Percentiles rank a stretch among this genome's conserved stretches.
Conservation (phyloP, 2,329 filamentous ascomycete species). For the Myotisia sp. region DNA sequence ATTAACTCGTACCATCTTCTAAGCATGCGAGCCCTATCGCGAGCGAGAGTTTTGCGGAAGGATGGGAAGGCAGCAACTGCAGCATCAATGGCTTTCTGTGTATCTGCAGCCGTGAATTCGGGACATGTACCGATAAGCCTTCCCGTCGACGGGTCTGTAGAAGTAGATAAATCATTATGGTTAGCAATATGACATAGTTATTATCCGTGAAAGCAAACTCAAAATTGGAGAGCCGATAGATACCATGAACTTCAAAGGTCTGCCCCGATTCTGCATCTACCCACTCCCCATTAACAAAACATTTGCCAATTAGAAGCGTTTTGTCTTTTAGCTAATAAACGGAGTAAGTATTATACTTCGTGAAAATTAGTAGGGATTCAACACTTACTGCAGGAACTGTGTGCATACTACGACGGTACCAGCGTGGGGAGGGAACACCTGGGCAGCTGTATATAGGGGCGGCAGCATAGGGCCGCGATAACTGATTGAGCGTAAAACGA, state of each 20-base stretch:
- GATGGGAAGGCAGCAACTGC: conserved; percentile 55
- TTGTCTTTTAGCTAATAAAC: conserved; percentile 56
- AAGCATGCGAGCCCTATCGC: conserved; percentile 47
- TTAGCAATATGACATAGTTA: background rate
- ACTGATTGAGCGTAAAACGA: conserved; percentile 22
- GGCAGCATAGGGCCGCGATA: conserved; percentile 22
- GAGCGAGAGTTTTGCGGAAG: conserved; percentile 47
- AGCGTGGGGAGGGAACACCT: no score
- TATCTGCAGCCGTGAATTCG: conserved; percentile 64
- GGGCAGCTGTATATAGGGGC: conserved; percentile 25
- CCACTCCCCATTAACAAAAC: conserved; percentile 90
- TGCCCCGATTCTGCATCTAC: conserved; percentile 69
- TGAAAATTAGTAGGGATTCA: conserved; percentile 3
- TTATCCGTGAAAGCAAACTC: background rate
- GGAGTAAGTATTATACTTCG: background rate
- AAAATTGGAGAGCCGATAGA: conserved; percentile 6
- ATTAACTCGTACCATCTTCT: conserved; percentile 55
- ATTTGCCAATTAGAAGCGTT: conserved; percentile 68
- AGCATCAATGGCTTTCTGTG: conserved; percentile 67
- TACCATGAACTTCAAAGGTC: conserved; percentile 75
- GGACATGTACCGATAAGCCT: conserved; percentile 68
- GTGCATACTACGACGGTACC: conserved; percentile 32
- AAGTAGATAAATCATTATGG: no score
- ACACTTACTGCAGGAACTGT: conserved; percentile 26
- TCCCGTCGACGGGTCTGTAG: conserved; percentile 64